Evolutionary conservation across 2,329 filamentous ascomycete species (phyloP), one percentile per base, ranked within the genome.

Genomic region (Ilyonectria sp.): DNA sequence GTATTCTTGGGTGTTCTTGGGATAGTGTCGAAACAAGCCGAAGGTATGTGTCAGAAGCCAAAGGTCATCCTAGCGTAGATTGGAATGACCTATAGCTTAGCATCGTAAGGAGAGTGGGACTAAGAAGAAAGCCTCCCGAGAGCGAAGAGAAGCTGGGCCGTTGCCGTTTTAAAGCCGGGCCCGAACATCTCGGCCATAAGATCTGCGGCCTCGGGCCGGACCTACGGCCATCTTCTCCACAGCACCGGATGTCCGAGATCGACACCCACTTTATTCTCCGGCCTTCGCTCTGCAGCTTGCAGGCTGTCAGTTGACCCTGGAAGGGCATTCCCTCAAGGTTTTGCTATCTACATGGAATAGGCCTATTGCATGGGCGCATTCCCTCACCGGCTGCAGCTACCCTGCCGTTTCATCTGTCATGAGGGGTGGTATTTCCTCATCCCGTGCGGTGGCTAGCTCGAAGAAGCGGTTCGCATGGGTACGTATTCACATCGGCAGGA

Each of bases 371-470:
- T 17, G 2, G 31, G 19, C 13, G 50, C 11, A 2, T 43, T 8
- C n/a, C 2, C n/a, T 53, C 31, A 21, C 50, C 50, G 50, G 50
- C 31, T 35, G 31, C 50, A 53, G 50, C 50, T 9, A 15, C 11
- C 9, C n/a, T 43, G 33, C n/a, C 23, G 53, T 46, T 21, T 3
- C 13, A 43, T 50, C 33, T 53, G 60, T 13, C 6, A 33, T 33
- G 35, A 37, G 5, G 13, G 33, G 60, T 56, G 4, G 52, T 15
- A 63, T 63, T 50, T 49, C 46, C 13, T 40, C 11, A 40, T 7
- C 17, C n/a, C 44, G 33, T 37, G 44, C 26, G 31, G 52, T 63
- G 60, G 53, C 60, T 63, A 50, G 60, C 44, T 31, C 44, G 17
- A 31, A 53, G 60, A 21, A 31, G 44, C 21, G 17, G 52, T 31